These are phyloP conservation scores for Mycena epipterygia DNA, from an alignment of 768 basidiomycete species.

Conservation along the genomic window DNA sequence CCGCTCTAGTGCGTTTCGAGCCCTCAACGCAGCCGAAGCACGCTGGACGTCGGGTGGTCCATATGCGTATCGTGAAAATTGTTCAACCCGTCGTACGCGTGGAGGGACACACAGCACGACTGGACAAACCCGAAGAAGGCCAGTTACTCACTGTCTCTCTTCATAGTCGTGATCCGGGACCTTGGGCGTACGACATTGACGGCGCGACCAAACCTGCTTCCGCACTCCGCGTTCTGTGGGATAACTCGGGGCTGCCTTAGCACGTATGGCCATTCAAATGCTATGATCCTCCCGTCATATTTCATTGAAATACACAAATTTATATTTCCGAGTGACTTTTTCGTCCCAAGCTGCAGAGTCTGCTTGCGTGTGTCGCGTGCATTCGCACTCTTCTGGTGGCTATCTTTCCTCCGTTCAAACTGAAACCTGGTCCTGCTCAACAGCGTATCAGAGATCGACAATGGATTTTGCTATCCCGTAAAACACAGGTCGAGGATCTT, in stretches of 20 bases:
- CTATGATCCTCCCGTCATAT: too few relatives aligned
- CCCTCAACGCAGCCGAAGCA: background rate
- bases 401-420: too few relatives aligned
- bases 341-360: too few relatives aligned
- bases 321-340: too few relatives aligned
- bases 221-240: background rate
- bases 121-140: background rate
- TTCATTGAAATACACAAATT: too few relatives aligned
- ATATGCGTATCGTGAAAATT: background rate
- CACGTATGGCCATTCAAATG: too few relatives aligned
- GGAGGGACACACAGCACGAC: background rate
- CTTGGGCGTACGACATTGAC: background rate
- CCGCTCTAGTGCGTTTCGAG: background rate
- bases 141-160: background rate
- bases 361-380: too few relatives aligned
- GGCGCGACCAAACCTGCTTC: background rate
- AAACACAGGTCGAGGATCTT: too few relatives aligned
- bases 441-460: too few relatives aligned
- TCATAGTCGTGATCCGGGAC: background rate
- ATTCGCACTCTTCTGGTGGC: too few relatives aligned
- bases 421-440: too few relatives aligned
- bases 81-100: background rate
- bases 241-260: background rate
- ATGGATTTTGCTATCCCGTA: too few relatives aligned
- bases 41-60: background rate